Evolutionary conservation across 192 early-diverging fungal genomes (phyloP), one percentile per base, ranked within the genome.

Genomic region (Chytriomyces confervae): DNA sequence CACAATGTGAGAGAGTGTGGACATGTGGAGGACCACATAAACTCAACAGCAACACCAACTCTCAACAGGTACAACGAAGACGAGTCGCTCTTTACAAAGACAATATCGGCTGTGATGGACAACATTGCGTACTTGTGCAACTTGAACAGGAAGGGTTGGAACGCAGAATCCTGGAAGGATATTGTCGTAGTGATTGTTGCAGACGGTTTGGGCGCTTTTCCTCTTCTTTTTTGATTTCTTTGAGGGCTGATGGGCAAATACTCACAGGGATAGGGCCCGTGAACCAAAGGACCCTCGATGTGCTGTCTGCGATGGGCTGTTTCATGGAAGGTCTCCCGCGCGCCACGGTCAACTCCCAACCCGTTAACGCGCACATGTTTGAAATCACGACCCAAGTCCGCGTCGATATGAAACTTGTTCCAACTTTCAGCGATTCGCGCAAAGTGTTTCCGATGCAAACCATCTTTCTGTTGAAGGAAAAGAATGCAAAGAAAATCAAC

Each of bases 401-500:
- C 68, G 57, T 74, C n/a, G 89, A 93, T 47, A 87, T 78, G 45
- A 88, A 93, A 50, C 86, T 91, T 87, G 61, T 88, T 85, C 87
- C 82, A 87, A 87, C 79, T 79, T 95, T 76, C 84, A 86, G 69
- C 88, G 89, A 7, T 84, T 86, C 48, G 86, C 91, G 45, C 88
- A 89, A 46, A 66, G n/a, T 80, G 16, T 67, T 81, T 9, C 96
- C 96, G 1, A 88, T 95, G 61, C 96, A 97, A 84, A 91, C 95
- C 23, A 76, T 97, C 45, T 97, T 96, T 84, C 93, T 93, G 78
- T 86, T 97, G 60, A 97, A 97, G 87, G 93, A 95, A 72, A 90
- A 95, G 83, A 97, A 97, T 85, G 91, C 91, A 64, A 97, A 97
- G 72, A 91, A 90, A 80, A 90, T 90, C 81, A 90, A 90, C 79